These are phyloP conservation scores for Lonicera japonica DNA, from an alignment of 129 eudicot species.

Conservation along the genomic window DNA sequence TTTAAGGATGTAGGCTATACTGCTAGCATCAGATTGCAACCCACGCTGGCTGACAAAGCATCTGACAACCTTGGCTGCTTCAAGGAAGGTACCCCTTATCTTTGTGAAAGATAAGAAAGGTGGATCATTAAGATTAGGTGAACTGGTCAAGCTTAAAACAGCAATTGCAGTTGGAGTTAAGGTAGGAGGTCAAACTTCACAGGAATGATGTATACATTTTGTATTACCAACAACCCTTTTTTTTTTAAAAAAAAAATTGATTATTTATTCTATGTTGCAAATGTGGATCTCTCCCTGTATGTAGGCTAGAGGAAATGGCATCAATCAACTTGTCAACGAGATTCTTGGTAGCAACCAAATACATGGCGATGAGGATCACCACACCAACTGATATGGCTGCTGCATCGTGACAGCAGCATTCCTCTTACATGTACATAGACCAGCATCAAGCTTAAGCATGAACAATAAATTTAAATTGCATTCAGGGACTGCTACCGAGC, in stretches of 20 bases:
- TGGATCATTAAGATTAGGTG: conserved; percentile 74
- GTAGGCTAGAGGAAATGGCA: conserved; percentile 53
- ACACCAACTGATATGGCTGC: background rate
- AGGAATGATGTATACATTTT: background rate
- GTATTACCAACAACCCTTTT: background rate
- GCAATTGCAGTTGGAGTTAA: conserved; percentile 80
- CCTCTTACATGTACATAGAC: background rate
- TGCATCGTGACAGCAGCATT: background rate
- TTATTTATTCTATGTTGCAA: background rate
- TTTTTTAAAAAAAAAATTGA: conserved; percentile 1
- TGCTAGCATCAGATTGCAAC: conserved; percentile 72
- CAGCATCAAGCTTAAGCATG: background rate
- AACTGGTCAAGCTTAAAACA: conserved; percentile 64
- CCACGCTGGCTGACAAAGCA: conserved; percentile 78
- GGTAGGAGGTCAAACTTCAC: conserved; percentile 24
- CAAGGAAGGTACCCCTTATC: conserved; percentile 69
- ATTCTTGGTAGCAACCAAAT: conserved; percentile 25
- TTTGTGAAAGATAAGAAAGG: conserved; percentile 54
- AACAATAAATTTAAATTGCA: no score
- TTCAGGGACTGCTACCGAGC: no score
- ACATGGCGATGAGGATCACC: conserved; percentile 10
- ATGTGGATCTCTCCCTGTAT: background rate
- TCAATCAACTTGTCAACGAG: conserved; percentile 46
- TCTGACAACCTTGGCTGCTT: conserved; percentile 59
- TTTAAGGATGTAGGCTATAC: conserved; percentile 44